These are phyloP conservation scores for Aureobasidium sp. DNA, from an alignment of 2,329 filamentous ascomycete species.

Conservation along the genomic window DNA sequence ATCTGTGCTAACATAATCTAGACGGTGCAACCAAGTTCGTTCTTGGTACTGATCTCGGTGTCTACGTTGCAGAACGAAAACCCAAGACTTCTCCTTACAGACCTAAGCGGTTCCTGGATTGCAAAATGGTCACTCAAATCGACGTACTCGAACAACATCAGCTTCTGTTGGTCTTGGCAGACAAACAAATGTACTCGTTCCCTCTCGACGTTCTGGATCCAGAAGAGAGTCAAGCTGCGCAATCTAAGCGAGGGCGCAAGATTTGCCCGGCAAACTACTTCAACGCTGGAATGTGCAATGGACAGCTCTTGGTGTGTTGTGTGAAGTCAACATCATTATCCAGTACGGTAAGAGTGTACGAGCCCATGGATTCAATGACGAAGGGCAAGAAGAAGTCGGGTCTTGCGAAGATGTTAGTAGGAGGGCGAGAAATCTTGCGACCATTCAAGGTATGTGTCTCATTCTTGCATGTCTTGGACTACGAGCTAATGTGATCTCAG, in stretches of 20 bases:
- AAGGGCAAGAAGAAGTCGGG: slow-evolving; percentile 87
- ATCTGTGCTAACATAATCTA: too few species aligned
- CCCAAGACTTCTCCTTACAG: slow-evolving; percentile 67
- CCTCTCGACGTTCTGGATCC: slow-evolving; percentile 78
- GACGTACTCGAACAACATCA: slow-evolving; percentile 95
- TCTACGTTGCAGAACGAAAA: slow-evolving; percentile 87
- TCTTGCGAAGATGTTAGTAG: slow-evolving; percentile 90
- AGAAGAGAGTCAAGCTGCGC: slow-evolving; percentile 63
- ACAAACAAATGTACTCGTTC: slow-evolving; percentile 89
- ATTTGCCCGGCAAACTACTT: slow-evolving; percentile 99
- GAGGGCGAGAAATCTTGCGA: slow-evolving; percentile 87
- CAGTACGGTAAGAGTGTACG: slow-evolving; percentile 97
- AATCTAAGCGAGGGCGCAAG: slow-evolving; percentile 84
- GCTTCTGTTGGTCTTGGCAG: slow-evolving; percentile 81
- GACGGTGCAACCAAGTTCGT: slow-evolving; percentile 93
- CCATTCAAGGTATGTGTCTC: too few species aligned
- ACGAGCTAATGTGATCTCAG: too few species aligned
- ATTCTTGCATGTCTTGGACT: too few species aligned
- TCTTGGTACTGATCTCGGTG: slow-evolving; percentile 87
- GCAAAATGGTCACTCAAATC: slow-evolving; percentile 82
- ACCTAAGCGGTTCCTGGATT: slow-evolving; percentile 79
- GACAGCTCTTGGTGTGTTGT: slow-evolving; percentile 88
- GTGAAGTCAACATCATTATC: slow-evolving; percentile 91
- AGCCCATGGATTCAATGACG: slow-evolving; percentile 89
- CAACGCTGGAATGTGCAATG: slow-evolving; percentile 91